phyloP scores from a whole-genome alignment of 2,329 filamentous ascomycete genomes.

The Pseudogymnoascus sp. region DNA sequence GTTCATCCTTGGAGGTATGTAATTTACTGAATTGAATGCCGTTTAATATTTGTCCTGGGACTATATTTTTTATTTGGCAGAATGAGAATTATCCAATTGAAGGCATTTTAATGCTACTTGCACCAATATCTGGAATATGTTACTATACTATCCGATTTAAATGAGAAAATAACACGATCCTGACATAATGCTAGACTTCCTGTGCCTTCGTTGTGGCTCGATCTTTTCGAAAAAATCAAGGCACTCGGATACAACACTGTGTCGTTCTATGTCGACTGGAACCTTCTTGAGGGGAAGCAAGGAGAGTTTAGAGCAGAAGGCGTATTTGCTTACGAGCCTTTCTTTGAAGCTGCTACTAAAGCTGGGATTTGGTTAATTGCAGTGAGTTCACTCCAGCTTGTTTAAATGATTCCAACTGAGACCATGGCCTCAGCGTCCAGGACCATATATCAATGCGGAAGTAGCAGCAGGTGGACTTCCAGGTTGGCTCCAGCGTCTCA shows the following conservation, averaged over 20 bases:
- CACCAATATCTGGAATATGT: not conserved
- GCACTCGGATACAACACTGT: slow-evolving; percentile 71
- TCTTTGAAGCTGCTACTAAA: slow-evolving; percentile 65
- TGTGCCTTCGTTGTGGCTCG: slow-evolving; percentile 55
- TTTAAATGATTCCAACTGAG: slow-evolving; percentile 1
- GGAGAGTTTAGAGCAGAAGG: slow-evolving; percentile 62
- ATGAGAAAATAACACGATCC: not conserved
- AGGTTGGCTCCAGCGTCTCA: slow-evolving; percentile 63
- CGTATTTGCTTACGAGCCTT: slow-evolving; percentile 61
- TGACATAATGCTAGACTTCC: slow-evolving; percentile 36
- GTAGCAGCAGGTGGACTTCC: slow-evolving; percentile 67
- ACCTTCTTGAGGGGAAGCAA: slow-evolving; percentile 61
- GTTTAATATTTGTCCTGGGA: not conserved
- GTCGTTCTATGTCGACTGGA: slow-evolving; percentile 74
- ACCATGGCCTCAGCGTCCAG: slow-evolving; percentile 38
- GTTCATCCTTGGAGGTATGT: slow-evolving; percentile 51
- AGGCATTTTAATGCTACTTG: not conserved
- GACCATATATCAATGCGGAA: slow-evolving; percentile 72
- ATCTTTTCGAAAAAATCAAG: slow-evolving; percentile 76
- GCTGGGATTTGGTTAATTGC: slow-evolving; percentile 70
- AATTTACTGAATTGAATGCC: slow-evolving; percentile 25
- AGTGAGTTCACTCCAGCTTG: slow-evolving; percentile 13
- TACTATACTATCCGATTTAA: not conserved
- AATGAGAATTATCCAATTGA: not conserved
- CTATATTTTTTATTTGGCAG: not conserved